Evolutionary conservation across 202 grass and related monocot species (phyloP), one percentile per base, ranked within the genome.

Genomic region (Cymbopogon flexuosus): DNA sequence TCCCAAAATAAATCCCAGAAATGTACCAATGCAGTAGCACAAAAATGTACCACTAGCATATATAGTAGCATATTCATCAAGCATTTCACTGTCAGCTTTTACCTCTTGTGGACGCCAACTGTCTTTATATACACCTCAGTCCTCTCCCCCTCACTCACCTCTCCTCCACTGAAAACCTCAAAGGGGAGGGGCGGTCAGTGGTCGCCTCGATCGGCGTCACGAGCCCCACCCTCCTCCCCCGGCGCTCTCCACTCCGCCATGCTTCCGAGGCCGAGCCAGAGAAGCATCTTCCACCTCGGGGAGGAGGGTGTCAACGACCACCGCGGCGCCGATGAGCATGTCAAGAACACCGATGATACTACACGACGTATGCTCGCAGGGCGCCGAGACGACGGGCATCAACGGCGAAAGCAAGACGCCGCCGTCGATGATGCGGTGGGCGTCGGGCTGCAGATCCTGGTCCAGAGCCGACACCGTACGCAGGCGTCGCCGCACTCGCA

Each of bases 271-370:
- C 69, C 69, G 27, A 76, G 70, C n/a, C 62, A 79, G 33, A 85
- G 78, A 77, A 84, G 81, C 87, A 85, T 89, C 84, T 89, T 92
- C 81, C 68, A 84, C 39, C 71, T 89, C 13, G 84, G 80, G 37
- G 90, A 89, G 27, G 90, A 87, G 82, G 87, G 39, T 75, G 81
- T 42, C 30, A 30, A 45, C 46, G 47, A 23, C 36, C 12, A 14
- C 30, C 3, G 19, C 30, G 18, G 18, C 2, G 37, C 33, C 41
- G 65, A 11, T 1, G 31, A 57, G 0, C 52, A 75, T 47, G 57
- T 6, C 59, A 29, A 80, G 35, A 27, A 34, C 77, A 4, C 4
- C 5, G 8, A 39, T 4, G 11, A 39, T 3, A 5, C 18, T 34
- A 18, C 57, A 30, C 74, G 47, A 2, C 27, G 87, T 23, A 18